phyloP scores from a whole-genome alignment of 2,329 filamentous ascomycete genomes.

The Endothia cerciana region DNA sequence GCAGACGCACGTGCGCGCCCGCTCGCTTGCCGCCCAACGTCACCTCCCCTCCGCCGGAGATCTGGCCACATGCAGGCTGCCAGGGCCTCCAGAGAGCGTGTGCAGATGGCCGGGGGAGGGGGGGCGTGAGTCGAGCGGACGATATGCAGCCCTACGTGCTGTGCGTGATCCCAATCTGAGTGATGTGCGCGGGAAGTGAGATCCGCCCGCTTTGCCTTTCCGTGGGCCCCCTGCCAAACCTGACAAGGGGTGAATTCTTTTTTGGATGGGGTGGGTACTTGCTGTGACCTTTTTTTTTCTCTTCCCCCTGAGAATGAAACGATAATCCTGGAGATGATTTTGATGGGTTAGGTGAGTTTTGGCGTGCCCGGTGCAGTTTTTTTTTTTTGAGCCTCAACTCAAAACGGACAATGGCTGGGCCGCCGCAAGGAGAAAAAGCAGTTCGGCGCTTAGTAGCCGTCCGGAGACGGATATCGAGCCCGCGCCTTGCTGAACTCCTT shows the following conservation, averaged over 20 bases:
- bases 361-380: slow-evolving; percentile 29
- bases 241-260: slow-evolving; percentile 3
- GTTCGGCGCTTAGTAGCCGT: slow-evolving; percentile 52
- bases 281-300: slow-evolving; percentile 12
- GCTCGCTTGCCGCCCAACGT: slow-evolving; percentile 27
- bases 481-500: slow-evolving; percentile 72
- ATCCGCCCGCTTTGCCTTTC: slow-evolving; percentile 14
- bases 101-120: slow-evolving; percentile 23
- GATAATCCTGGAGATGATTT: slow-evolving; percentile 14
- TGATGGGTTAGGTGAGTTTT: slow-evolving; percentile 30
- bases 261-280: slow-evolving; percentile 13
- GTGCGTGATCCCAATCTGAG: slow-evolving; percentile 27
- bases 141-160: slow-evolving; percentile 29
- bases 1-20: slow-evolving; percentile 17
- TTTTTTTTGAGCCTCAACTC: slow-evolving; percentile 34
- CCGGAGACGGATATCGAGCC: slow-evolving; percentile 68
- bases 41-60: slow-evolving; percentile 20
- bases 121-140: slow-evolving; percentile 23
- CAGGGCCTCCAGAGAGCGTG: slow-evolving; percentile 20
- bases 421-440: slow-evolving; percentile 26
- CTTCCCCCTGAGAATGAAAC: slow-evolving; percentile 8
- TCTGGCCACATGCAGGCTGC: slow-evolving; percentile 18
- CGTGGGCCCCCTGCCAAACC: slow-evolving; percentile 1
- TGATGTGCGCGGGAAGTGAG: slow-evolving; percentile 13
- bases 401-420: slow-evolving; percentile 31